Conservation (phyloP, 1,284 basidiomycete species). For the Moesziomyces parantarcticus region DNA sequence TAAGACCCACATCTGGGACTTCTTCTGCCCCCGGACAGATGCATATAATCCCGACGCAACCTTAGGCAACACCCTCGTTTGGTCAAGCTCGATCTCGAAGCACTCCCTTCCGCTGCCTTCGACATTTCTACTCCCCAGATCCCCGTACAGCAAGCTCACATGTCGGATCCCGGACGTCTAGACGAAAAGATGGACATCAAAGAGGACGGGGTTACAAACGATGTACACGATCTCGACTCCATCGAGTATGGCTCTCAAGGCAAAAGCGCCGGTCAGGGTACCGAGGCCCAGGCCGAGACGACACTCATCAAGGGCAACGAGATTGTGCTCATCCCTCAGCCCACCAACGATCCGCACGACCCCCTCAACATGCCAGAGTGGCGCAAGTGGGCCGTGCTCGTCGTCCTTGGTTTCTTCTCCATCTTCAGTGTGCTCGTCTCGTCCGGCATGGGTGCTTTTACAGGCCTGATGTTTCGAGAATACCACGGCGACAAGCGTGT, state of each 20-base stretch:
- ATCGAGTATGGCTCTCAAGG: constrained; percentile 2
- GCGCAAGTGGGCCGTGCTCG: constrained; percentile 4
- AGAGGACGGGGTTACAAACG: not conserved
- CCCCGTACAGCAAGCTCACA: not conserved
- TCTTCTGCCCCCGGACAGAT: too few species aligned
- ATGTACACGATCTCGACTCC: not conserved
- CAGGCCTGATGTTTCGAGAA: constrained; percentile 2
- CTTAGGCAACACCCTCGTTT: too few species aligned
- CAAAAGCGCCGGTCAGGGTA: not conserved
- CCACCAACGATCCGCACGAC: constrained; percentile 4
- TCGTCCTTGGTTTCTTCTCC: constrained; percentile 1
- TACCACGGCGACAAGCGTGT: constrained; percentile 1
- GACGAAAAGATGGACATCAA: constrained; percentile 12
- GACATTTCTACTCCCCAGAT: too few species aligned
- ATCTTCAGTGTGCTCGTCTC: constrained; percentile 11
- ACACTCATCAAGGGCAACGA: constrained; percentile 4
- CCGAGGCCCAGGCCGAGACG: not conserved
- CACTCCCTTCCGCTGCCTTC: too few species aligned
- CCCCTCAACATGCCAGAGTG: constrained; percentile 12
- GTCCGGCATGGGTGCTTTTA: constrained; percentile 9
- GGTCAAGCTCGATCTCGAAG: too few species aligned
- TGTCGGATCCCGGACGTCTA: not conserved
- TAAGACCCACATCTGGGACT: too few species aligned
- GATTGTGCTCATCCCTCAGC: constrained; percentile 3
- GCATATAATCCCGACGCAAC: too few species aligned